phyloP scores from a whole-genome alignment of 495 filamentous ascomycete species.

The Neurospora hispaniola region DNA sequence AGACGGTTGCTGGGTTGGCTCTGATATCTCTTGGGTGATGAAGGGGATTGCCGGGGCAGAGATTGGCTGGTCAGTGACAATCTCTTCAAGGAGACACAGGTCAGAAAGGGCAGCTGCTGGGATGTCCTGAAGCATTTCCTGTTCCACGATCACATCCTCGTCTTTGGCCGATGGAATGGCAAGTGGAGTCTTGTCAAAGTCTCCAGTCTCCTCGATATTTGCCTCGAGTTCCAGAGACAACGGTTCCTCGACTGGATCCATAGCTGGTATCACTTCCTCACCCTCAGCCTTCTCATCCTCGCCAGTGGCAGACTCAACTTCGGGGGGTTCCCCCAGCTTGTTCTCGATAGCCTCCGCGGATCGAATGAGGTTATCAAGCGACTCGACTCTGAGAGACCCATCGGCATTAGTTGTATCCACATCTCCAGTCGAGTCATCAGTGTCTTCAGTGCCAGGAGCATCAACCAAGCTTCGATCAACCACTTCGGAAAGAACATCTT shows the following conservation, averaged over 20 bases:
- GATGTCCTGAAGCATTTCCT: not conserved
- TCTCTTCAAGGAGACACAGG: not conserved
- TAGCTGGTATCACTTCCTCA: not conserved
- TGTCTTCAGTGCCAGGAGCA: not conserved
- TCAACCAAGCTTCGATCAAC: not conserved
- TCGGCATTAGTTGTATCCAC: not conserved
- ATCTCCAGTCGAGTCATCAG: not conserved
- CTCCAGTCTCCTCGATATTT: not conserved
- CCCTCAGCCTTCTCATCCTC: not conserved
- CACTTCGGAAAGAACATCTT: not conserved
- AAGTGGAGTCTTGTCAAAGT: not conserved
- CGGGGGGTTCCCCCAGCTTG: not conserved
- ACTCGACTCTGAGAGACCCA: not conserved
- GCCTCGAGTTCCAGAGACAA: not conserved
- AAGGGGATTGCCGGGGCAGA: not conserved
- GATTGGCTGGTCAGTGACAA: not conserved
- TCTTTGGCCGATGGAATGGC: not conserved
- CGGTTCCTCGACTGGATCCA: not conserved
- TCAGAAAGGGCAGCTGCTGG: not conserved
- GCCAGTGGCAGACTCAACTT: not conserved
- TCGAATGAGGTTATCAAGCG: not conserved
- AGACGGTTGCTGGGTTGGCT: not conserved
- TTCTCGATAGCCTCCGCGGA: not conserved
- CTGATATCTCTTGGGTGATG: not conserved
- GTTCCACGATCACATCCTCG: not conserved